A percentile compares a stretch with the other conserved stretches of the same genome.
Evolutionary conservation across 768 basidiomycete species (phyloP).

Genomic region (Gloeostereum incarnatum): DNA sequence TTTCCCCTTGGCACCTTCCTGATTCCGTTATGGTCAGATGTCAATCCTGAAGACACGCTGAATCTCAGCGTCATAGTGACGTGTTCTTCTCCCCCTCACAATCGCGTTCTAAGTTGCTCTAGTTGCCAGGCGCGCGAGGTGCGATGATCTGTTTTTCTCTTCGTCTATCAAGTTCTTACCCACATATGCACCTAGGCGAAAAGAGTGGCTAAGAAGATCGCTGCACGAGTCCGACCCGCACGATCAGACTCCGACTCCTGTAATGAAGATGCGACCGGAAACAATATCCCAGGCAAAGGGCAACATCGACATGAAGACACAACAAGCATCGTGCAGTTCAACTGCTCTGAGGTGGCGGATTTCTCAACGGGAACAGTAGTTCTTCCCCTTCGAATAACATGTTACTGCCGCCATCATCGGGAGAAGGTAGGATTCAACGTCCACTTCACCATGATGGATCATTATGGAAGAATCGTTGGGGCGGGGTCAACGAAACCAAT

Average conservation of each 20-base stretch:
- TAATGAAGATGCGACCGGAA: slow-evolving; percentile 38
- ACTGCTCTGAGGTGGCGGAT: slow-evolving; percentile 84
- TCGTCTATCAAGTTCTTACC: slow-evolving; percentile 2
- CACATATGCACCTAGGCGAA: slow-evolving; percentile 50
- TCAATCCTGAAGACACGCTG: slow-evolving; percentile 58
- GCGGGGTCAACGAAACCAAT: slow-evolving; percentile 80
- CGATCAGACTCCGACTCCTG: slow-evolving; percentile 67
- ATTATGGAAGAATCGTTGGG: slow-evolving; percentile 72
- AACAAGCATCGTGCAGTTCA: slow-evolving; percentile 89
- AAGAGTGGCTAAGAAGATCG: slow-evolving; percentile 82
- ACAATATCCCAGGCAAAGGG: too few relatives aligned
- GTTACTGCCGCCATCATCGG: slow-evolving; percentile 97
- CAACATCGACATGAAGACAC: slow-evolving; percentile 53
- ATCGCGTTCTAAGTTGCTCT: slow-evolving; percentile 72
- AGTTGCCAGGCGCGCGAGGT: slow-evolving; percentile 87
- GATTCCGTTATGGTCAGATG: slow-evolving; percentile 36
- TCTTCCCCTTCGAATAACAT: slow-evolving; percentile 92
- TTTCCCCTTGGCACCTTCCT: slow-evolving; percentile 10
- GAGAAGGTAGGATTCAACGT: slow-evolving; percentile 95
- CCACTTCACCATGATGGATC: slow-evolving; percentile 78
- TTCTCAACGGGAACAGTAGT: slow-evolving; percentile 81
- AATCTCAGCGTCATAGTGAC: slow-evolving; percentile 66
- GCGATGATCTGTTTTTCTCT: slow-evolving; percentile 15
- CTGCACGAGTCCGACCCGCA: slow-evolving; percentile 66
- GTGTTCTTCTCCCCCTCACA: slow-evolving; percentile 74